These are phyloP conservation scores for Thelonectria olida DNA, from an alignment of 2,329 filamentous ascomycete species.

Conservation along the genomic window DNA sequence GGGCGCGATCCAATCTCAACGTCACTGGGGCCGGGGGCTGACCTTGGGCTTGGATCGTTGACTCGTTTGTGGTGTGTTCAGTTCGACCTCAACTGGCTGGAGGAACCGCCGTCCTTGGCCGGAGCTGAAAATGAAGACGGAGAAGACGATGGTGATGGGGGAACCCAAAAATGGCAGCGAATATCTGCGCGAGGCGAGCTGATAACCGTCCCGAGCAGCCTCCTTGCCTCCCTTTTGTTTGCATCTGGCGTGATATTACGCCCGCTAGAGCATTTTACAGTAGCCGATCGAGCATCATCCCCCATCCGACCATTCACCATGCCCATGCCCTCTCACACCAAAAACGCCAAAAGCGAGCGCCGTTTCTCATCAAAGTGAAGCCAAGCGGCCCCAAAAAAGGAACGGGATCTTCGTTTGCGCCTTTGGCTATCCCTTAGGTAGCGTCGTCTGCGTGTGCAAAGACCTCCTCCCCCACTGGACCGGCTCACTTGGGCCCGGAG, in stretches of 20 bases:
- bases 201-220: background rate
- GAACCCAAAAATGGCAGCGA: background rate
- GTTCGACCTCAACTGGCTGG: conserved; percentile 8
- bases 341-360: background rate
- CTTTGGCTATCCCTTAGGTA: background rate
- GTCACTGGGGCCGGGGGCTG: conserved; percentile 6
- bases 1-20: conserved; percentile 21
- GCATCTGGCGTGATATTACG: conserved; percentile 6
- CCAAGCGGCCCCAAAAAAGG: background rate
- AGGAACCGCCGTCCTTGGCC: background rate
- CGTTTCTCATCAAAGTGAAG: background rate
- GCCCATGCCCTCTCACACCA: background rate
- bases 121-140: background rate
- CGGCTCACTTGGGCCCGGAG: background rate
- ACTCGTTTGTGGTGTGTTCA: background rate
- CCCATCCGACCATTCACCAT: background rate
- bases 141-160: background rate
- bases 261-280: conserved; percentile 3
- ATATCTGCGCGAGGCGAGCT: background rate
- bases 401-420: background rate
- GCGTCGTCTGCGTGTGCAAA: background rate
- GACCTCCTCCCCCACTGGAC: background rate
- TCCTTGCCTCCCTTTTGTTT: background rate
- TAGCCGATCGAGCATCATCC: conserved; percentile 4
- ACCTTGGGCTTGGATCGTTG: background rate